Percentiles rank a stretch among this genome's conserved stretches.
Conservation (phyloP, 352 stramenopile species). For the Phytophthora kernoviae region DNA sequence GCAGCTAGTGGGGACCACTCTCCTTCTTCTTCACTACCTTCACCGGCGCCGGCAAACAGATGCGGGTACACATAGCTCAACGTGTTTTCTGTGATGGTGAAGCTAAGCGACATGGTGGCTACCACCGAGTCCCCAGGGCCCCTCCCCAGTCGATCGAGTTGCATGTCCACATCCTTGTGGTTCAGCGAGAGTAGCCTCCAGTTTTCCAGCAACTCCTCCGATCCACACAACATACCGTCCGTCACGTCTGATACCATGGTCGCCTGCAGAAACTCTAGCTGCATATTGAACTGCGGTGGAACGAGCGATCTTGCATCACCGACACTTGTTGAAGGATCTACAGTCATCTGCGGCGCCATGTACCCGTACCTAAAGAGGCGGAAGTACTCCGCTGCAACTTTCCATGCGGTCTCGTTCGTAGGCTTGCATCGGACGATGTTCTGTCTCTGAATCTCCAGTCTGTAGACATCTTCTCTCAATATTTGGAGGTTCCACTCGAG, state of each 20-base stretch:
- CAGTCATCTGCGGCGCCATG: not conserved
- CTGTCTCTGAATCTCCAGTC: not conserved
- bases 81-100: constrained; percentile 9
- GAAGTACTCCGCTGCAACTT: constrained; percentile 8
- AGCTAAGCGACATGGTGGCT: not conserved
- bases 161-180: not conserved
- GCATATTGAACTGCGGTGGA: not conserved
- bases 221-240: constrained; percentile 2
- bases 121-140: not conserved
- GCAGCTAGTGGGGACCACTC: not conserved
- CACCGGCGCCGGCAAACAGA: not conserved
- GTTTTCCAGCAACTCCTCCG: constrained; percentile 1
- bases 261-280: constrained; percentile 1
- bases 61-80: constrained; percentile 5
- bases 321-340: not conserved
- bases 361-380: constrained; percentile 4
- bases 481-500: not conserved
- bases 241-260: constrained; percentile 9
- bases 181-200: constrained; percentile 3
- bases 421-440: not conserved
- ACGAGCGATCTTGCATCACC: not conserved
- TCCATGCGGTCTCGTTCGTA: constrained; percentile 2
- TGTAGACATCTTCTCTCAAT: constrained; percentile 4
- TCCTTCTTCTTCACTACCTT: not conserved
- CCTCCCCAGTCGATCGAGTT: constrained; percentile 4